A percentile compares a stretch with the other conserved stretches of the same genome.
phyloP scores from a whole-genome alignment of 805 yeast species.

The Cyberlindnera lachancei region DNA sequence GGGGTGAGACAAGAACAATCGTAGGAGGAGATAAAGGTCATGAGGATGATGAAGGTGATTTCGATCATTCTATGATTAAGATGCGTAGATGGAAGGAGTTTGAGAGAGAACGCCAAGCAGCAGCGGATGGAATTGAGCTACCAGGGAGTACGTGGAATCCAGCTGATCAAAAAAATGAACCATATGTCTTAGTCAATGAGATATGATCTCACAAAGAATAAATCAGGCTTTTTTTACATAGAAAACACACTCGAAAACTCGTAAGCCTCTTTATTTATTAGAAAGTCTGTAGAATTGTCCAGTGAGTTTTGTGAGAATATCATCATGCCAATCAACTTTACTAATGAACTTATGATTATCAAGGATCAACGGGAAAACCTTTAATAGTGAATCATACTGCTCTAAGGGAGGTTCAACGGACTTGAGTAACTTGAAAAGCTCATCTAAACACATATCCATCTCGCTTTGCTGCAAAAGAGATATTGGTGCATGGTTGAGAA shows the following conservation, averaged over 20 bases:
- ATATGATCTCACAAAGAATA: too few relatives aligned
- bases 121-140: slow-evolving; percentile 8
- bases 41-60: slow-evolving; percentile 68
- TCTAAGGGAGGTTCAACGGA: neutral
- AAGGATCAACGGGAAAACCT: slow-evolving; percentile 18
- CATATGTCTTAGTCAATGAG: slow-evolving; percentile 9
- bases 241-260: too few relatives aligned
- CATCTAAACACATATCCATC: slow-evolving; percentile 37
- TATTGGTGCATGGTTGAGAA: slow-evolving; percentile 57
- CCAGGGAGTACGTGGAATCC: slow-evolving; percentile 25
- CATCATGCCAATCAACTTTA: slow-evolving; percentile 8
- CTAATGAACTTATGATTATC: slow-evolving; percentile 18
- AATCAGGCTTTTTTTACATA: too few relatives aligned
- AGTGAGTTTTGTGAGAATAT: slow-evolving; percentile 16
- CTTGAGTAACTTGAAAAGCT: slow-evolving; percentile 29
- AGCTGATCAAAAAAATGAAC: slow-evolving; percentile 10
- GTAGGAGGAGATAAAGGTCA: slow-evolving; percentile 64
- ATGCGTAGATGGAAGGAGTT: slow-evolving; percentile 95
- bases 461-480: slow-evolving; percentile 62
- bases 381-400: slow-evolving; percentile 7
- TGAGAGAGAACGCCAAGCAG: slow-evolving; percentile 49
- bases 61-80: slow-evolving; percentile 82
- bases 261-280: too few relatives aligned
- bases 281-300: slow-evolving; percentile 19
- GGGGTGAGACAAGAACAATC: slow-evolving; percentile 93